Conservation (phyloP, 768 basidiomycete species). For the Suillus bovinus region DNA sequence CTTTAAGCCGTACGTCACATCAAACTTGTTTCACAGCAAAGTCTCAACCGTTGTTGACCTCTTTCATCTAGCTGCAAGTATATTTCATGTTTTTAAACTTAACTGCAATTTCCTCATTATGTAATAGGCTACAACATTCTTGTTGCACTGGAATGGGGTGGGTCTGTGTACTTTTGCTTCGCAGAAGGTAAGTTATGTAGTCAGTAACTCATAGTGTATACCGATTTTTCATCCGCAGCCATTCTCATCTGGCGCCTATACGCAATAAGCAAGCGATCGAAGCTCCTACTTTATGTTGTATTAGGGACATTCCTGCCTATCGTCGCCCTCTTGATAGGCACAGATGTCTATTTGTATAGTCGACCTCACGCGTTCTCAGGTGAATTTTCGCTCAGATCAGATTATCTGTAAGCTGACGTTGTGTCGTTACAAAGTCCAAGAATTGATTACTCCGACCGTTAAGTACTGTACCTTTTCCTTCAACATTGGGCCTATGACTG, state of each 20-base stretch:
- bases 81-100: background rate
- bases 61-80: background rate
- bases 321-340: background rate
- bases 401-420: background rate
- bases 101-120: background rate
- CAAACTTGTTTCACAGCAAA: background rate
- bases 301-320: background rate
- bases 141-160: background rate
- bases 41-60: background rate
- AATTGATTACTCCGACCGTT: background rate
- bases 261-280: background rate
- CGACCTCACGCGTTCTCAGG: background rate
- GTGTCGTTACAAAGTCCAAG: background rate
- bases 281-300: background rate
- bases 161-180: background rate
- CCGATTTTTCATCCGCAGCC: background rate
- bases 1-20: background rate
- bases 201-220: background rate
- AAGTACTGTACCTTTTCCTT: background rate
- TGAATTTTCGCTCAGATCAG: background rate
- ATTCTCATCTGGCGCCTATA: constrained; percentile 2
- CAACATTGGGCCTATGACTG: background rate
- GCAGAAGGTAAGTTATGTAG: background rate
- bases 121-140: background rate
- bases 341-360: background rate